Base-by-base conservation (phyloP, 768 basidiomycete genomes). In the Auricularia sp. region DNA sequence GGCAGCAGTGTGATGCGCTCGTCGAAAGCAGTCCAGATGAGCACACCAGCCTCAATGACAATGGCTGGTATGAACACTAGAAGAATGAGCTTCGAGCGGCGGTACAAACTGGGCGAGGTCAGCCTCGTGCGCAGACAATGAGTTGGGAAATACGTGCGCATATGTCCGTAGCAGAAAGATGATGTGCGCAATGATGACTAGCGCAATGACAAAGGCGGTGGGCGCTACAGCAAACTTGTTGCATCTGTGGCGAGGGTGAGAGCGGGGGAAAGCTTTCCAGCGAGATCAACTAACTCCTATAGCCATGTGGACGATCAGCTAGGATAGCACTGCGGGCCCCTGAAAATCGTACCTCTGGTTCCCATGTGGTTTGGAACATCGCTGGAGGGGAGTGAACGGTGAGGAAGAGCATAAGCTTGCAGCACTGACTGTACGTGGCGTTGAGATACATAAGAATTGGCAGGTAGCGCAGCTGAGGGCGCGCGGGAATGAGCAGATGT, bases 21-120 rank as follows among this genome's bases (percentile, higher is more conserved):
- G 56, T 59, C 56, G 29, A 59, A 59, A 24, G 56, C 56, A 10
- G 56, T 59, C 56, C 56, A 59, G 24, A 34, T 59, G 34, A 59
- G 56, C 56, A 59, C 56, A 7, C 56, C 56, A 29, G 56, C 24
- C 34, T 59, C 56, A 33, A 59, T 59, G 56, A 59, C 18, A 7
- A 59, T 13, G 2, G 56, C 24, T 8, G 56, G 56, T 4, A 59
- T 29, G 29, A 59, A 59, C 24, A 59, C 56, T 7, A 10, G 24
- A 29, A 59, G 11, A 7, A 59, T 11, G 8, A 59, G 24, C 6
- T 24, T 14, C 13, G 56, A 24, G 14, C 56, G 56, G 6, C 56
- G 16, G 29, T 59, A 59, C 24, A 59, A 29, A 5, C 56, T 59
- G 14, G 47, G 18, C 3, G 24, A 4, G 29, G 56, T 29, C 24